These are phyloP conservation scores for Botrytis medusae DNA, from an alignment of 2,329 filamentous ascomycete species.

Conservation along the genomic window DNA sequence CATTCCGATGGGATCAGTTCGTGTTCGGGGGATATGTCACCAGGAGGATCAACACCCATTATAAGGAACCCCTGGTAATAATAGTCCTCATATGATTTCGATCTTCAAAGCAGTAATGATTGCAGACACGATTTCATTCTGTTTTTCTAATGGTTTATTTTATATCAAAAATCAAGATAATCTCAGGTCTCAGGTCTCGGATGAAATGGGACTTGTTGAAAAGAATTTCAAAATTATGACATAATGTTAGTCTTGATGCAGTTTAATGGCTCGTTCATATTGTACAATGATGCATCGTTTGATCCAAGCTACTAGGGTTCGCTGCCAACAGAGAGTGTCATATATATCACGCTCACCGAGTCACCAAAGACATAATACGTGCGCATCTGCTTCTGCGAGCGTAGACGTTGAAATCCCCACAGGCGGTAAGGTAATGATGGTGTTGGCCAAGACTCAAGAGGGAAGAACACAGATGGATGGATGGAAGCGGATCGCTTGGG, in stretches of 20 bases:
- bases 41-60: constrained; percentile 1
- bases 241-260: neutral
- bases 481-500: constrained; percentile 11
- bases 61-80: neutral
- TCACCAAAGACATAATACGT: neutral
- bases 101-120: neutral
- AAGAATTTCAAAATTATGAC: neutral
- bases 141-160: neutral
- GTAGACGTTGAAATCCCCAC: neutral
- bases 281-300: neutral
- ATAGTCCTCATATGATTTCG: constrained; percentile 12
- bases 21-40: constrained; percentile 14
- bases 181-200: neutral
- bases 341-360: neutral
- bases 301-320: neutral
- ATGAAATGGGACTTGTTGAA: neutral
- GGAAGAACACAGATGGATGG: neutral
- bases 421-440: neutral
- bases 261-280: neutral
- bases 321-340: neutral
- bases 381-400: neutral
- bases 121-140: constrained; percentile 3
- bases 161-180: neutral
- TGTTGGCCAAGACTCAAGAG: neutral
- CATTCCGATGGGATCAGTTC: constrained; percentile 14